These are phyloP conservation scores for Nicotiana tabacum DNA, from an alignment of 257 asterid species.

Conservation along the genomic window DNA sequence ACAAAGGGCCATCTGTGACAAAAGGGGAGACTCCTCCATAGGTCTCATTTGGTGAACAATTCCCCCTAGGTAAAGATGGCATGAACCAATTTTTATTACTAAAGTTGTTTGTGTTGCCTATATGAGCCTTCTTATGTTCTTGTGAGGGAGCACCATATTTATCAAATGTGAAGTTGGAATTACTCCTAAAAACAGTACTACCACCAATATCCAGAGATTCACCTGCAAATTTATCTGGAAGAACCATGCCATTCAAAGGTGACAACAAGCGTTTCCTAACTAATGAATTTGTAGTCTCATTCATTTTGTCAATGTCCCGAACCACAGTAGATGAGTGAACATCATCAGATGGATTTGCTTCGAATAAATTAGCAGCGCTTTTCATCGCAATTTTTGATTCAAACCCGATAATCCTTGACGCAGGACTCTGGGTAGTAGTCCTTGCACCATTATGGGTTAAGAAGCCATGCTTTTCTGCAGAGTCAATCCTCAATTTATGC, in stretches of 20 bases:
- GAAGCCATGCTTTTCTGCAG: slow-evolving; percentile 33
- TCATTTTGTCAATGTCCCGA: slow-evolving; percentile 16
- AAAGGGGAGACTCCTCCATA: slow-evolving; percentile 28
- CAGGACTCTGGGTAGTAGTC: slow-evolving; percentile 45
- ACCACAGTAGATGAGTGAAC: slow-evolving; percentile 22
- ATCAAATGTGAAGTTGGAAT: slow-evolving; percentile 20
- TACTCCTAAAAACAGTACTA: slow-evolving; percentile 18
- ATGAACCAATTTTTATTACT: slow-evolving; percentile 29
- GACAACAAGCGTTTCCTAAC: slow-evolving; percentile 65
- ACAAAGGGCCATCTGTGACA: slow-evolving; percentile 51
- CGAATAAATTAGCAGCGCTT: slow-evolving; percentile 20
- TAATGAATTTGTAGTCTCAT: slow-evolving; percentile 38
- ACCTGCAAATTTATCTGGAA: slow-evolving; percentile 41
- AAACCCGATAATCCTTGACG: slow-evolving; percentile 74
- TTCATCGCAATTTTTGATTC: slow-evolving; percentile 34
- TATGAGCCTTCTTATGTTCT: slow-evolving; percentile 63
- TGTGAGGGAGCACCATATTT: slow-evolving; percentile 24
- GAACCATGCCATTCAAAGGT: slow-evolving; percentile 52
- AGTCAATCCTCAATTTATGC: slow-evolving; percentile 48
- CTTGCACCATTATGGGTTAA: slow-evolving; percentile 38
- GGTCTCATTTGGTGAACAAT: slow-evolving; percentile 26
- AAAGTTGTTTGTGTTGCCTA: slow-evolving; percentile 31
- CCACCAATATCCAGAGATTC: slow-evolving; percentile 49
- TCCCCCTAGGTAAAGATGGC: slow-evolving; percentile 25
- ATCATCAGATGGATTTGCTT: slow-evolving; percentile 29